phyloP scores from a whole-genome alignment of 768 basidiomycete species.

The Lanmaoa pseudosensibilis region DNA sequence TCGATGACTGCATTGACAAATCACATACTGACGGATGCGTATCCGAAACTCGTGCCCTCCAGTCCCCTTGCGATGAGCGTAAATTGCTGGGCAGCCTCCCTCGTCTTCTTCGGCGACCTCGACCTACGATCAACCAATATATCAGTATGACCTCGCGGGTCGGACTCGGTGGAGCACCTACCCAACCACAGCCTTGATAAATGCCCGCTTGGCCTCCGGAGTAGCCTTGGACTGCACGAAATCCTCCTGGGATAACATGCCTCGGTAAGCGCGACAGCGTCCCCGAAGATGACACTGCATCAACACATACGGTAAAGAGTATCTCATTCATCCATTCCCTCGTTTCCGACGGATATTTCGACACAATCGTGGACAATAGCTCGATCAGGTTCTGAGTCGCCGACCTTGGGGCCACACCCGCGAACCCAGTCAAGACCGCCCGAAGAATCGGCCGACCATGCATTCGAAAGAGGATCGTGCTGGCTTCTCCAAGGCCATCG shows the following conservation, averaged over 20 bases:
- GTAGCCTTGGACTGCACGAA: slow-evolving; percentile 76
- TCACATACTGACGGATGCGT: slow-evolving; percentile 64
- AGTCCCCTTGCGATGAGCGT: slow-evolving; percentile 80
- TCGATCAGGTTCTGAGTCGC: slow-evolving; percentile 84
- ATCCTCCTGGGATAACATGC: slow-evolving; percentile 50
- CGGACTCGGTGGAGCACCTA: slow-evolving; percentile 32
- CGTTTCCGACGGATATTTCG: slow-evolving; percentile 53
- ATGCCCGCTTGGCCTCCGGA: slow-evolving; percentile 71
- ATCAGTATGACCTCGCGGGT: neutral
- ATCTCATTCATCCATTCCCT: slow-evolving; percentile 74
- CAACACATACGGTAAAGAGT: slow-evolving; percentile 55
- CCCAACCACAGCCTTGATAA: slow-evolving; percentile 72
- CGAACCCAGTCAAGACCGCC: slow-evolving; percentile 77
- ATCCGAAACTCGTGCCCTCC: slow-evolving; percentile 85
- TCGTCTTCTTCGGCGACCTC: slow-evolving; percentile 67
- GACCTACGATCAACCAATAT: slow-evolving; percentile 44
- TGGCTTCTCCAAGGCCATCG: slow-evolving; percentile 58
- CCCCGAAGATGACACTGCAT: slow-evolving; percentile 5
- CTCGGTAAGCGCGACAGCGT: neutral
- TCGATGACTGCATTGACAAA: neutral
- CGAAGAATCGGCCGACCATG: slow-evolving; percentile 71
- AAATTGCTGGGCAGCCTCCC: slow-evolving; percentile 87
- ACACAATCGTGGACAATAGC: slow-evolving; percentile 65
- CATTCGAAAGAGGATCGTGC: slow-evolving; percentile 47
- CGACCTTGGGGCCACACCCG: slow-evolving; percentile 80